These are phyloP conservation scores for Dysphania ambrosioides DNA, from an alignment of 148 eudicot genomes.

Conservation along the genomic window DNA sequence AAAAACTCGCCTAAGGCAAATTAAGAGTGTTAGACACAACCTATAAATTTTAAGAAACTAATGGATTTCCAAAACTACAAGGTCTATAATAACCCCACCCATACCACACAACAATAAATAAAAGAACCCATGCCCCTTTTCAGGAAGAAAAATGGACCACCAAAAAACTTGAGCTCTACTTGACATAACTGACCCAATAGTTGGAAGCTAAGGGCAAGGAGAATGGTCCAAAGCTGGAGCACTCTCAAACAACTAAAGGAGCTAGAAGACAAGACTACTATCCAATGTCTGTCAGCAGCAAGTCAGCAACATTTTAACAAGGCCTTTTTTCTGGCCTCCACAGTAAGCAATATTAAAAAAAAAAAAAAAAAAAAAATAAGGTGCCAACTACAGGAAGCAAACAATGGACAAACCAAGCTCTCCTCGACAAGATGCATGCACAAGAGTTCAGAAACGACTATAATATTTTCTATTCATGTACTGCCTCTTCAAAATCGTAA, in stretches of 20 bases:
- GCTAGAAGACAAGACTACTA: not conserved
- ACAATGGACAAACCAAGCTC: not conserved
- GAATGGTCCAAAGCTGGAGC: not conserved
- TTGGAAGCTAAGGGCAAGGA: not conserved
- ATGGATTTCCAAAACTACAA: no score
- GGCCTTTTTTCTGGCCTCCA: not conserved
- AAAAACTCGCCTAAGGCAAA: no score
- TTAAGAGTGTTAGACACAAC: no score
- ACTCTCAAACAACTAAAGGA: not conserved
- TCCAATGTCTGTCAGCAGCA: not conserved
- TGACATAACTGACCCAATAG: no score
- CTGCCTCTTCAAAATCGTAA: not conserved
- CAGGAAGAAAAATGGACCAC: no score
- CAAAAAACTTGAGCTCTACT: no score
- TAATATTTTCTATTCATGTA: not conserved
- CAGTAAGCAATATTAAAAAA: not conserved
- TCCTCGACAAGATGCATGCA: not conserved
- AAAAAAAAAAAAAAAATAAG: not conserved
- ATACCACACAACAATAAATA: no score
- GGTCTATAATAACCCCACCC: no score
- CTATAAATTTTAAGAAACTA: no score
- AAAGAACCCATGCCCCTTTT: no score
- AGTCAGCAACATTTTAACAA: not conserved
- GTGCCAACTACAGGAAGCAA: not conserved
- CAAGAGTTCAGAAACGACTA: no score